Evolutionary conservation across 164 flowering plant genomes (phyloP), one percentile per base, ranked within the genome.

Genomic region (Chimonanthus salicifolius): DNA sequence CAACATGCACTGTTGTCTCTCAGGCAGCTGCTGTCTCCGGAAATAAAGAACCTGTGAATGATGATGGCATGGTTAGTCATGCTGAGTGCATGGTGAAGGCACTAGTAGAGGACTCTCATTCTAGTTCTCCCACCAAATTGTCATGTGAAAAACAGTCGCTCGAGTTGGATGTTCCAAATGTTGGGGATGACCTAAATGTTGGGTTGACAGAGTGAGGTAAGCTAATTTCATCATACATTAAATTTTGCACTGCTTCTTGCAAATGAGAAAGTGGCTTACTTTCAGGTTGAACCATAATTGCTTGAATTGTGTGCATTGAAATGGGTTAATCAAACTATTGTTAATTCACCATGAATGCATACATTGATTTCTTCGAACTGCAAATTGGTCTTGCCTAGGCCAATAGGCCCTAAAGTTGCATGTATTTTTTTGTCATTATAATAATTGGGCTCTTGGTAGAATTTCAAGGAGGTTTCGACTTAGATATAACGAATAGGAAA

Each of bases 181-280:
- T 72, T 73, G 80, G 85, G 74, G 82, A 74, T 69, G 80, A 71
- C 62, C 71, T 49, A 44, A 64, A 82, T 65, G 73, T 74, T 68
- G 21, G 76, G 77, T 46, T 75, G 80, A 84, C 79, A 78, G 79
- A 85, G 77, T 81, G 80, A 85, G 88, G 88, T 89, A 83, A 86
- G 80, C 65, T 77, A 73, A 72, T 62, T 46, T 43, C 18, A 71
- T 18, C 43, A 11, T 5, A 33, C 47, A 44, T 33, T 44, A 45
- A 44, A 62, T 62, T 62, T 20, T 62, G n/a, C n/a, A 10, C 4
- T 13, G 11, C 11, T 58, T 10, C 62, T 58, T 58, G 16, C 11
- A 58, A 58, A 8, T n/a, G 11, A 58, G 62, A 33, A 33, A 33
- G 33, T 33, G 33, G 33, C 33, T 33, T 33, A 33, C 33, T 33